phyloP scores from a whole-genome alignment of 2,329 filamentous ascomycete species.

The Fusarium palustre region DNA sequence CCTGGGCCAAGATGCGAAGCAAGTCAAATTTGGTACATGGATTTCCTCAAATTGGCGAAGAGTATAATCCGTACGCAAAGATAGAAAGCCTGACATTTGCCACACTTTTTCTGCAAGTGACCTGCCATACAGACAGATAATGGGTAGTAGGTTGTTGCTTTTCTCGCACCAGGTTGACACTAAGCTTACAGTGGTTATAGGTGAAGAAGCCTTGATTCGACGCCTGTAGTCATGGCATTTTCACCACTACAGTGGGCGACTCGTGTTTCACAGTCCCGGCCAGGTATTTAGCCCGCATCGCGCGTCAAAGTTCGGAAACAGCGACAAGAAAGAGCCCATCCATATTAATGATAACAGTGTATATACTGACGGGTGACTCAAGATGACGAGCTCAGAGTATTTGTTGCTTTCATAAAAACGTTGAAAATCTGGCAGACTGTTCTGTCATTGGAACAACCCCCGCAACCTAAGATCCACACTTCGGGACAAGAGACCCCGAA shows the following conservation, averaged over 20 bases:
- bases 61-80: neutral
- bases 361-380: neutral
- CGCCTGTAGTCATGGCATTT: neutral
- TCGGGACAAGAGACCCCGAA: constrained; percentile 33
- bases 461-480: constrained; percentile 15
- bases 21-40: neutral
- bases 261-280: neutral
- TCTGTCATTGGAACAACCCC: constrained; percentile 7
- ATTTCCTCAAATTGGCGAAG: fast-evolving
- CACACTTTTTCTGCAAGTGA: neutral
- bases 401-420: neutral
- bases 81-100: neutral
- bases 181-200: neutral
- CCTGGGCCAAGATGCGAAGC: fast-evolving
- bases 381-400: neutral
- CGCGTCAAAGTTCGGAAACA: neutral
- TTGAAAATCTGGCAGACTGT: neutral
- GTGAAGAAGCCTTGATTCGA: neutral
- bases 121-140: neutral
- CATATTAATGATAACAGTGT: neutral
- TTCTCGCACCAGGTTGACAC: neutral
- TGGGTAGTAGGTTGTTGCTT: neutral
- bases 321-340: neutral
- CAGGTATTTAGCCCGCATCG: neutral
- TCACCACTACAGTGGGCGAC: neutral